Evolutionary conservation across 2,329 filamentous ascomycete genomes (phyloP), one percentile per base, ranked within the genome.

Genomic region (Clarireedia homoeocarpa): DNA sequence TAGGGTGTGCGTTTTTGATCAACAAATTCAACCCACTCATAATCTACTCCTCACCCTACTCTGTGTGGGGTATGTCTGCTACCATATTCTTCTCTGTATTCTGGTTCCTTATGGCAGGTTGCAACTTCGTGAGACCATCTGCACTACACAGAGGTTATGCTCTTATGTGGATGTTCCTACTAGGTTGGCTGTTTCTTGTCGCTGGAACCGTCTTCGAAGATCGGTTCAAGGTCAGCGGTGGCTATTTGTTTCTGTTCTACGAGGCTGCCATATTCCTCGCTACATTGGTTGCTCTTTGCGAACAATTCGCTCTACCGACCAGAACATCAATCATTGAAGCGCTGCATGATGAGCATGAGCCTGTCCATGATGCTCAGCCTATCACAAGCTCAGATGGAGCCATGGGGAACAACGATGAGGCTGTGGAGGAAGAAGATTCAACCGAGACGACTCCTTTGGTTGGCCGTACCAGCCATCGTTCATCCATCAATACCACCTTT

Each of bases 11-110:
- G 1, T 88, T 88, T 63, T 72, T 97, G 51, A 66, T 95, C 44
- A 81, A 82, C 39, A 95, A 94, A 70, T 74, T 92, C 67, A 97
- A 97, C 67, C 91, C 92, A 1, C 81, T 89, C 65, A 90, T 97
- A 64, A 76, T 94, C n/a, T 94, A 96, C 73, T 91, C 89, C 72
- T 95, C 88, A 65, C 80, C 85, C 48, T 97, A 94, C 69, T 79
- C 88, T 5, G 86, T 96, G 1, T 95, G 91, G 89, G 82, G 83
- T 27, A 95, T 95, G 85, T 88, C 91, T 74, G 67, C 92, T 0
- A 88, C 88, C 0, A 77, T 89, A 0, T 96, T 91, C 77, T 83
- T 94, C 66, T 84, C 87, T 58, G 71, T 85, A 20, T 85, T 90
- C 47, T 97, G 92, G 92, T 85, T 90, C 61, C 77, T 95, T 38